A percentile compares a stretch with the other conserved stretches of the same genome.
phyloP scores from a whole-genome alignment of 202 grass and related monocot species.

The Setaria viridis region DNA sequence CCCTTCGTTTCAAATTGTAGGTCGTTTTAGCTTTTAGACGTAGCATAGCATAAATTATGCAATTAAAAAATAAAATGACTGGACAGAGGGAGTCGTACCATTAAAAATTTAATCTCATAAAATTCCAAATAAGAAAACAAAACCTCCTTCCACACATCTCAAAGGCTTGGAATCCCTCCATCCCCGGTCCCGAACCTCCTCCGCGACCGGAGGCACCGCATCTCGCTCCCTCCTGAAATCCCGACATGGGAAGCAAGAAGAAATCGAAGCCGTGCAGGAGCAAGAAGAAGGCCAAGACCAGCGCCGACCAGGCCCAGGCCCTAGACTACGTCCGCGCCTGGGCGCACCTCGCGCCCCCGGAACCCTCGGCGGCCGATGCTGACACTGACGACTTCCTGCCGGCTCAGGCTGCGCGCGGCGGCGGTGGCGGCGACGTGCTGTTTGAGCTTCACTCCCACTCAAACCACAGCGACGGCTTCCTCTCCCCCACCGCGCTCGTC shows the following conservation, averaged over 20 bases:
- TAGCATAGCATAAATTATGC: too few species aligned
- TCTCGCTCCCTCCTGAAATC: neutral
- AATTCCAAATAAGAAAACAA: too few species aligned
- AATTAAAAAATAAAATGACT: too few species aligned
- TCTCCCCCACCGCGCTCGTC: constrained; percentile 81
- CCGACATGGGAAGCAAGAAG: constrained; percentile 57
- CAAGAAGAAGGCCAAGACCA: constrained; percentile 55
- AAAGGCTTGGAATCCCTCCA: too few species aligned
- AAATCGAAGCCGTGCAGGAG: constrained; percentile 59
- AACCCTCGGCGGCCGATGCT: constrained; percentile 21
- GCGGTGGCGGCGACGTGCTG: constrained; percentile 47
- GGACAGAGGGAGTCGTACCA: too few species aligned
- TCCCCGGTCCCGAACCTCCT: neutral
- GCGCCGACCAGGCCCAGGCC: constrained; percentile 62
- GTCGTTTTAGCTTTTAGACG: too few species aligned
- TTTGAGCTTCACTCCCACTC: constrained; percentile 94
- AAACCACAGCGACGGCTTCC: constrained; percentile 80
- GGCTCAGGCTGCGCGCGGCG: constrained; percentile 5
- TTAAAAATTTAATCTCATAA: too few species aligned
- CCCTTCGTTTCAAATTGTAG: too few species aligned
- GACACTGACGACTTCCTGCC: constrained; percentile 65
- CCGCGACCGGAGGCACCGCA: neutral
- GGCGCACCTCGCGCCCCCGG: constrained; percentile 43
- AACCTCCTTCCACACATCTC: too few species aligned
- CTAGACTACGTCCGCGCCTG: constrained; percentile 72